Conservation (phyloP, 805 yeast genomes). For the Pichia occidentalis region DNA sequence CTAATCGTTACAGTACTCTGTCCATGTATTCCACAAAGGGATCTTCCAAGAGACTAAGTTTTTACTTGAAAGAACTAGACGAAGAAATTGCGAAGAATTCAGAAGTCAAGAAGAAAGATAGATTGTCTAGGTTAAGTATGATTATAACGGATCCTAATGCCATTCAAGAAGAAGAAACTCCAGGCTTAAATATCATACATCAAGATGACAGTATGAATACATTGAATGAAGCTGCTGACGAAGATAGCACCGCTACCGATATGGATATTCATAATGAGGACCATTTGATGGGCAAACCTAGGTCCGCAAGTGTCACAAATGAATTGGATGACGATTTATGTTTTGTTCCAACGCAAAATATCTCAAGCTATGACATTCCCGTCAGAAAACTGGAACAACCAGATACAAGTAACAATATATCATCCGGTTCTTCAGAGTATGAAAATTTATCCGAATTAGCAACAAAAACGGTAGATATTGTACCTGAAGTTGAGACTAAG, state of each 20-base stretch:
- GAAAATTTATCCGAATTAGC: slow-evolving; percentile 19
- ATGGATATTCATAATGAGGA: slow-evolving; percentile 5
- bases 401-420: slow-evolving; percentile 15
- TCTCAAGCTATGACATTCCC: not conserved
- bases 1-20: slow-evolving; percentile 64
- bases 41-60: slow-evolving; percentile 54
- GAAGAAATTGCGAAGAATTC: slow-evolving; percentile 15
- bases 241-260: slow-evolving; percentile 22
- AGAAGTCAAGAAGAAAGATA: slow-evolving; percentile 10
- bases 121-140: slow-evolving; percentile 26
- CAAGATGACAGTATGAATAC: slow-evolving; percentile 10
- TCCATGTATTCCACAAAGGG: slow-evolving; percentile 65
- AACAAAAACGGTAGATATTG: slow-evolving; percentile 29
- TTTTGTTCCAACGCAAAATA: slow-evolving; percentile 31
- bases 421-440: slow-evolving; percentile 27
- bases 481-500: slow-evolving; percentile 36
- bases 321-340: slow-evolving; percentile 22
- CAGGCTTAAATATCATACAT: slow-evolving; percentile 2
- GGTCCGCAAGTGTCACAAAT: slow-evolving; percentile 10
- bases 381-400: not conserved
- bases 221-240: slow-evolving; percentile 10
- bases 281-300: slow-evolving; percentile 1
- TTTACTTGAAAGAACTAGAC: slow-evolving; percentile 30
- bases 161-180: slow-evolving; percentile 4
- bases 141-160: slow-evolving; percentile 15